phyloP scores from a whole-genome alignment of 148 eudicot species.

The Heliamphora exappendiculata region DNA sequence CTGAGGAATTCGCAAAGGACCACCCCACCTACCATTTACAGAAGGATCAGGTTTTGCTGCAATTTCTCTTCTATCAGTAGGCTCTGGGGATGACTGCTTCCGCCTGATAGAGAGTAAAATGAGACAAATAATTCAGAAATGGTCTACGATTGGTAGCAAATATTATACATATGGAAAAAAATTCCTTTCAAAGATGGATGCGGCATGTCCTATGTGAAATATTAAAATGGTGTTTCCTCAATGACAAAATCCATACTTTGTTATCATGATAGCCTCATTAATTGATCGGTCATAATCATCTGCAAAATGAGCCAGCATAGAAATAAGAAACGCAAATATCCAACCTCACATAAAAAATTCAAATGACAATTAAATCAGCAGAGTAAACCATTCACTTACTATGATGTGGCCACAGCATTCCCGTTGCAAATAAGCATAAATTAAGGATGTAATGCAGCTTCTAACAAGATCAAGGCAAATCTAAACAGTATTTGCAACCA shows the following conservation, averaged over 20 bases:
- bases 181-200: constrained; percentile 1
- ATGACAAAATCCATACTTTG: constrained; percentile 51
- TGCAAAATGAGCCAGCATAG: constrained; percentile 7
- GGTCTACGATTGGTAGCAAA: background rate
- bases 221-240: background rate
- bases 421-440: background rate
- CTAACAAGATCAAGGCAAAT: background rate
- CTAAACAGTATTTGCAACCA: background rate
- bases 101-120: constrained; percentile 34
- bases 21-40: constrained; percentile 51
- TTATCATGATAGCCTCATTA: constrained; percentile 70
- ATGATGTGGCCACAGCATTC: background rate
- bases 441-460: background rate
- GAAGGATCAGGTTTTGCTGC: constrained; percentile 33
- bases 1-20: constrained; percentile 38
- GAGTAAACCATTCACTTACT: background rate
- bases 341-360: background rate
- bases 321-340: background rate
- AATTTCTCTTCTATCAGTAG: constrained; percentile 39
- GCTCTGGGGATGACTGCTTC: constrained; percentile 60
- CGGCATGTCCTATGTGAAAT: background rate
- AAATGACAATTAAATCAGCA: background rate
- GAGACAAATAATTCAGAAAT: background rate
- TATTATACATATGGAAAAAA: background rate
- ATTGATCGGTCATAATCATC: constrained; percentile 33